Evolutionary conservation across 352 stramenopile genomes (phyloP).

Genomic region (Elongisporangium prolatum): DNA sequence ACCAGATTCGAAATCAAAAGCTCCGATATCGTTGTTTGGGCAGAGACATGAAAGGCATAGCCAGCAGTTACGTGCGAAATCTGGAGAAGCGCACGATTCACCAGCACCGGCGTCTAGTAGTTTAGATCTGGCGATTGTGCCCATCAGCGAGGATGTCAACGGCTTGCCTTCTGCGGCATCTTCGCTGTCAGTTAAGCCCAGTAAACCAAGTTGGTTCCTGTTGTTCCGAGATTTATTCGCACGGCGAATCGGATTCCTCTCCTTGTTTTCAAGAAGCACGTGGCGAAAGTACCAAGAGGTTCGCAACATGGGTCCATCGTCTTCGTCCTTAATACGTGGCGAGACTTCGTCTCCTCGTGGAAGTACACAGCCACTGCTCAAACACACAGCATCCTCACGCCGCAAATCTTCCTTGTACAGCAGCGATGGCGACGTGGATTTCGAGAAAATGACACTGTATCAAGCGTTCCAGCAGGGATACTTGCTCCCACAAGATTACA

Average conservation of each 20-base stretch:
- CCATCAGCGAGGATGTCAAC: neutral
- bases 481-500: constrained; percentile 69
- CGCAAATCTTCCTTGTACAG: constrained; percentile 9
- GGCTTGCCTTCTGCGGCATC: constrained; percentile 1
- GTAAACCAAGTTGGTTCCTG: constrained; percentile 20
- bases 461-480: constrained; percentile 66
- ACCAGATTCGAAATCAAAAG: neutral
- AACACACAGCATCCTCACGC: constrained; percentile 2
- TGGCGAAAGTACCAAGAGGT: constrained; percentile 61
- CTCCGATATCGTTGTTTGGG: neutral
- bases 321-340: neutral
- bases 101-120: neutral
- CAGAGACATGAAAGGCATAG: neutral
- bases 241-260: constrained; percentile 22
- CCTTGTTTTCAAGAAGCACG: constrained; percentile 40
- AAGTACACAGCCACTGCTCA: constrained; percentile 12
- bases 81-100: neutral
- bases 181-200: constrained; percentile 10
- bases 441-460: constrained; percentile 69
- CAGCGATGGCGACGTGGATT: constrained; percentile 38
- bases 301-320: constrained; percentile 10
- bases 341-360: constrained; percentile 7
- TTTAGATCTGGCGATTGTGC: neutral
- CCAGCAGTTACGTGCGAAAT: neutral
- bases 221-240: constrained; percentile 32